These are phyloP conservation scores for Penicillium coprophilum DNA, from an alignment of 495 filamentous ascomycete genomes.

Conservation along the genomic window DNA sequence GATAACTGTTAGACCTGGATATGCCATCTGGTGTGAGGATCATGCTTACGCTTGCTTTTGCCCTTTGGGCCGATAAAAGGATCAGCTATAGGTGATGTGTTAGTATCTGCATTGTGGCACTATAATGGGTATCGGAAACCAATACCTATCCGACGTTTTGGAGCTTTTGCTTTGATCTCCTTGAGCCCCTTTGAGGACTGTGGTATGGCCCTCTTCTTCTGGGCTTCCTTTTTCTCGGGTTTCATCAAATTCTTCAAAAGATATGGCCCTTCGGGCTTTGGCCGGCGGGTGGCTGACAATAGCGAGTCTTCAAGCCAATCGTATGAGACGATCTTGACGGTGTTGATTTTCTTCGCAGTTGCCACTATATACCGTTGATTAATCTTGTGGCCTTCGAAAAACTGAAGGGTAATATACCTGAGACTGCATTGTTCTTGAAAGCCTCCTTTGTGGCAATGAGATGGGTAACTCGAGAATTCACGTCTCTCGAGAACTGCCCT, in stretches of 20 bases:
- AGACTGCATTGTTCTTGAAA: conserved; percentile 43
- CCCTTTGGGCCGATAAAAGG: conserved; percentile 2
- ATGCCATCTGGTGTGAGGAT: background rate
- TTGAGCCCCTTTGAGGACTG: conserved; percentile 17
- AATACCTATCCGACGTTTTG: conserved; percentile 23
- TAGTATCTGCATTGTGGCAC: background rate
- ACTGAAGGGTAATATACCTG: conserved; percentile 40
- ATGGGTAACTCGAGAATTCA: conserved; percentile 55
- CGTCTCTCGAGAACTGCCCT: conserved; percentile 42
- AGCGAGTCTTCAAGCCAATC: conserved; percentile 65
- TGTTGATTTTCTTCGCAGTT: conserved; percentile 36
- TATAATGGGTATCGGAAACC: background rate
- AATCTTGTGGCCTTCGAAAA: background rate
- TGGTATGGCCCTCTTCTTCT: conserved; percentile 21
- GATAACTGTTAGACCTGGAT: background rate
- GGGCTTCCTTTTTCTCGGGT: conserved; percentile 21
- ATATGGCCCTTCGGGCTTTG: conserved; percentile 47
- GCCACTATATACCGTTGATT: conserved; percentile 33
- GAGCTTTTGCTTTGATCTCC: conserved; percentile 16
- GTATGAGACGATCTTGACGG: conserved; percentile 54
- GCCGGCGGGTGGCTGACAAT: conserved; percentile 24
- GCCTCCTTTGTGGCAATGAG: conserved; percentile 55
- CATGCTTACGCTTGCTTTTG: conserved; percentile 5
- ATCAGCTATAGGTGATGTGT: conserved; percentile 3
- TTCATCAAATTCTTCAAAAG: conserved; percentile 40